Base-by-base conservation (phyloP, 768 basidiomycete genomes). In the Sarcodon aspratus region DNA sequence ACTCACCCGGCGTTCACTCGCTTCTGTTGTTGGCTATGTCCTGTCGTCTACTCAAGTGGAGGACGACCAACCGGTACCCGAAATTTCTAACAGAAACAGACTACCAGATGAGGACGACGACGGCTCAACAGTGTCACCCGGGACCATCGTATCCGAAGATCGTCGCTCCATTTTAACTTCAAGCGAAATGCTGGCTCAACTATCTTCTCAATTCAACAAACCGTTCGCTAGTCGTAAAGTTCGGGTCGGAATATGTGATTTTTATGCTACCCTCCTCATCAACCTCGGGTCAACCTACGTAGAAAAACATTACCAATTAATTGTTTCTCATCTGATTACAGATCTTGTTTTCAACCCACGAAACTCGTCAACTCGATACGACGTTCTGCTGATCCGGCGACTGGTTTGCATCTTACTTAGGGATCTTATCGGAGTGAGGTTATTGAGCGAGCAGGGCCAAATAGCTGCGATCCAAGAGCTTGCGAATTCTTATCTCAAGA, bases 391-490 rank as follows among this genome's bases (percentile, higher is more conserved):
- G 8, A 70, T 83, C 3, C 72, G 91, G 33, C 81, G 79, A 32
- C 67, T 88, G 12, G 82, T 92, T 27, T 82, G 80, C 2, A 74
- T 91, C 33, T 57, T 98, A 9, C 65, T 97, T 31, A 72, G 92
- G 46, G 90, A 96, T 55, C 73, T 97, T 27, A 80, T 99, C 40
- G 91, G 89, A 2, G 80, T 86, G 1, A 70, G 94, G 51, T 83
- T 96, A 75, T 66, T 98, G 54, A 86, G 86, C 51, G 95, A 99
- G 59, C 89, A 92, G 59, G 94, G 86, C 0, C 95, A 98, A 64
- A 94, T 98, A 43, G 70, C 72, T 27, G 94, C 94, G 2, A 87
- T 96, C 33, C 82, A 87, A 56, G 94, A 96, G 55, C 68, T 96
- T 37, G 81, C 88, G 0, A 81, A 72, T 34, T 70, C 75, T 4